Evolutionary conservation across 805 yeast genomes (phyloP).

Genomic region (Cyberlindnera suaveolens): DNA sequence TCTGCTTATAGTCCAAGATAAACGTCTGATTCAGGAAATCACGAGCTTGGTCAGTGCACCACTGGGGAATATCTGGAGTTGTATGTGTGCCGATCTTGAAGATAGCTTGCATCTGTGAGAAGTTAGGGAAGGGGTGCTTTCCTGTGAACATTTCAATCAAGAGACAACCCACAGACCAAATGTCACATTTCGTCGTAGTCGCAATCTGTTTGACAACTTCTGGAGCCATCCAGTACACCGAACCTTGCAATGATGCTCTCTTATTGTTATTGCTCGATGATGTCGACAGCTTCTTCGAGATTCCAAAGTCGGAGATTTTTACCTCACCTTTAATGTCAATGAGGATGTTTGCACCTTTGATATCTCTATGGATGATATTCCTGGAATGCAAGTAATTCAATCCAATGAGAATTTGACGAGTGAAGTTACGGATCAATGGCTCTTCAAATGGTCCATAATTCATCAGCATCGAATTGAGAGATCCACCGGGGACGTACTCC

Average conservation of each 20-base stretch:
- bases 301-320: constrained; percentile 84
- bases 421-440: constrained; percentile 63
- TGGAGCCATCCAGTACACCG: constrained; percentile 99
- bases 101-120: constrained; percentile 94
- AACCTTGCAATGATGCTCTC: constrained; percentile 87
- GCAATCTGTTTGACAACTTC: constrained; percentile 94
- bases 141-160: constrained; percentile 95
- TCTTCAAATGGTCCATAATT: constrained; percentile 81
- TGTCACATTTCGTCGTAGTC: constrained; percentile 88
- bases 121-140: constrained; percentile 90
- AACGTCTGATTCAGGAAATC: constrained; percentile 65
- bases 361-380: constrained; percentile 79
- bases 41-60: constrained; percentile 62
- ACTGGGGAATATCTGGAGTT: constrained; percentile 72
- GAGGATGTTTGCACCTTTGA: constrained; percentile 82
- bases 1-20: constrained; percentile 62
- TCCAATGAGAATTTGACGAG: constrained; percentile 72
- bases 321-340: constrained; percentile 77
- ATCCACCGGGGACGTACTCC: constrained; percentile 71
- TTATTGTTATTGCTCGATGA: constrained; percentile 29
- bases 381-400: constrained; percentile 66
- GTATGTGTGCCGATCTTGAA: constrained; percentile 86
- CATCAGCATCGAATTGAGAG: constrained; percentile 61
- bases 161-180: constrained; percentile 96
- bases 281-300: constrained; percentile 63